Evolutionary conservation across 768 basidiomycete species (phyloP), one percentile per base, ranked within the genome.

Genomic region (Kwoniella newhampshirensis): DNA sequence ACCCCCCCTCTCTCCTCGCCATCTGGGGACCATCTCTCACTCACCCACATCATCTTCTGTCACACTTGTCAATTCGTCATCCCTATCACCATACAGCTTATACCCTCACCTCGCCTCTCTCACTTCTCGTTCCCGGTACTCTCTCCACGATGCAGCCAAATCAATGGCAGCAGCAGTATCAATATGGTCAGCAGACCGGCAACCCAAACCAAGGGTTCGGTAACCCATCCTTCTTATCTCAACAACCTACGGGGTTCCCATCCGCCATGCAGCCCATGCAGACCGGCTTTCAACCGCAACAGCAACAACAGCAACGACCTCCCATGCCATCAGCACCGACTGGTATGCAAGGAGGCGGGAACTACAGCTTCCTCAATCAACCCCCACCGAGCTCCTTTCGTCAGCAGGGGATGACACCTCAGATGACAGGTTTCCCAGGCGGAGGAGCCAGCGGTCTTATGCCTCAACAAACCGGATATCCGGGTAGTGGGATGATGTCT

Each of bases 321-420:
- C 63, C 56, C 18, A 42, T 52, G 32, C 28, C 51, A 15, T 39
- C 35, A 48, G 21, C 23, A 21, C 44, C 26, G 11, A 48, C 55
- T 43, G 51, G 47, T n/a, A 48, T 54, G 27, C 30, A 28, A 3
- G 46, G 42, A 25, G 47, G 28, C 9, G 59, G 59, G 3, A 68
- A 64, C 54, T 63, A 57, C 35, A 62, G 60, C 2, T 72, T 72
- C 61, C 55, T 72, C 23, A 64, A 56, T 21, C 63, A 63, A 45
- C 73, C 74, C 0, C 76, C 76, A 20, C 63, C 67, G 13, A 54
- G 55, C 13, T 60, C 59, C 6, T 60, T 63, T 45, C 51, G 59
- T 18, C 80, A 13, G 54, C 80, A 18, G 32, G 72, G 69, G 17
- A 53, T 70, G 27, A 55, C 65, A 44, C 54, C 67, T 37, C 68